Conservation (phyloP, 768 basidiomycete genomes). For the Agaricus bisporus region DNA sequence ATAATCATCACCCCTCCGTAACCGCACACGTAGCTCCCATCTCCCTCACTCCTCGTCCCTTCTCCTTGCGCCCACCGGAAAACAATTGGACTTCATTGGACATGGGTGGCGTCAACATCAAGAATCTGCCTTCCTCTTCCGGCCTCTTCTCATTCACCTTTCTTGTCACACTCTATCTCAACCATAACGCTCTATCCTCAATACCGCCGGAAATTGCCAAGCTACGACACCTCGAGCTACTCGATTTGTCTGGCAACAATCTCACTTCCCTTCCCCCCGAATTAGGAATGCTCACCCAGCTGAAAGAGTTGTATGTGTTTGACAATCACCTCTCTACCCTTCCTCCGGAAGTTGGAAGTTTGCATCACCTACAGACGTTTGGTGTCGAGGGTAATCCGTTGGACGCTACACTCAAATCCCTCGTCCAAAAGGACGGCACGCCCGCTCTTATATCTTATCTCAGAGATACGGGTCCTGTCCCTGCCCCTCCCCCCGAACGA, state of each 20-base stretch:
- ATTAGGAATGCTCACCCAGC: constrained; percentile 80
- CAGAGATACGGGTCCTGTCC: constrained; percentile 89
- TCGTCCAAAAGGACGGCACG: constrained; percentile 96
- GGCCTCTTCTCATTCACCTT: constrained; percentile 85
- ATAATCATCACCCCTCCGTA: constrained; percentile 71
- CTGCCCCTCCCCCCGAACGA: constrained; percentile 75
- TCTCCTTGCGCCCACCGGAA: constrained; percentile 57
- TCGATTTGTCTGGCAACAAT: constrained; percentile 90
- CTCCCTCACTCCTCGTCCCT: constrained; percentile 59
- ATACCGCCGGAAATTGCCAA: constrained; percentile 81
- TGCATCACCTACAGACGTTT: constrained; percentile 88
- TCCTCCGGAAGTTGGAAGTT: constrained; percentile 80
- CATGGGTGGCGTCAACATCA: constrained; percentile 93
- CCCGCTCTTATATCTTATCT: constrained; percentile 80
- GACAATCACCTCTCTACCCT: constrained; percentile 89
- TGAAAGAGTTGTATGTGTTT: constrained; percentile 92
- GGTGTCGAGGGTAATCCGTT: constrained; percentile 98
- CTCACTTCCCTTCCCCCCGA: constrained; percentile 76
- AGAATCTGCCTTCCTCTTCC: constrained; percentile 75
- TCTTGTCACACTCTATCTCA: constrained; percentile 91
- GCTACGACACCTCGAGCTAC: constrained; percentile 78
- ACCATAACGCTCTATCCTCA: constrained; percentile 80
- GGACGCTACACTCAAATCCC: constrained; percentile 64
- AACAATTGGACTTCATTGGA: constrained; percentile 89
- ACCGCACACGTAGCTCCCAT: constrained; percentile 72